phyloP scores from a whole-genome alignment of 2,329 filamentous ascomycete genomes.

The Westerdykella sp. region DNA sequence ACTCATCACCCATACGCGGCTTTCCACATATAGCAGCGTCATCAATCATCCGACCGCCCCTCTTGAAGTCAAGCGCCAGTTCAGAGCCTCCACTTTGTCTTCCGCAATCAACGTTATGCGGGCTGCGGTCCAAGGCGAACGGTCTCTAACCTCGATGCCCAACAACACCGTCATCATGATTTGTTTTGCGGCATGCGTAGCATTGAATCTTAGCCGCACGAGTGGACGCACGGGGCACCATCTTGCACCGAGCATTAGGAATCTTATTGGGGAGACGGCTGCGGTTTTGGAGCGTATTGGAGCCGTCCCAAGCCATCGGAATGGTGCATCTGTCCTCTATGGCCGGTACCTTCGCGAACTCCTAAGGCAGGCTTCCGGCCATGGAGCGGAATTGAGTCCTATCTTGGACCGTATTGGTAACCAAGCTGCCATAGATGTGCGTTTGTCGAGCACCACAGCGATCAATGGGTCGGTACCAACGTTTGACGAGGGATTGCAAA shows the following conservation, averaged over 20 bases:
- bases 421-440: background rate
- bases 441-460: slow-evolving; percentile 15
- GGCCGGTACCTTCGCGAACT: slow-evolving; percentile 50
- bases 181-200: slow-evolving; percentile 55
- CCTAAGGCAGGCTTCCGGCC: slow-evolving; percentile 18
- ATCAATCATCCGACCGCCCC: slow-evolving; percentile 70
- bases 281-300: slow-evolving; percentile 64
- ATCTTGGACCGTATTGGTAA: background rate
- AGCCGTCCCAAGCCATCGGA: slow-evolving; percentile 57
- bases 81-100: slow-evolving; percentile 64
- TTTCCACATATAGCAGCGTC: slow-evolving; percentile 69
- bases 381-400: background rate
- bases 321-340: slow-evolving; percentile 58
- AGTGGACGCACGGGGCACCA: slow-evolving; percentile 20
- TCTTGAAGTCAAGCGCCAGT: slow-evolving; percentile 64
- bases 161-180: slow-evolving; percentile 78
- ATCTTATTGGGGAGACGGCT: slow-evolving; percentile 57
- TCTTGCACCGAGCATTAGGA: slow-evolving; percentile 30
- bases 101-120: slow-evolving; percentile 70
- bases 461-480: slow-evolving; percentile 40
- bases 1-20: slow-evolving; percentile 61
- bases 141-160: slow-evolving; percentile 65
- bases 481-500: slow-evolving; percentile 11
- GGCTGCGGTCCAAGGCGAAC: slow-evolving; percentile 65
- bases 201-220: slow-evolving; percentile 43